Evolutionary conservation across 1,139 yeast species (phyloP), one percentile per base, ranked within the genome.

Genomic region (Zygosaccharomyces pseudobailii): DNA sequence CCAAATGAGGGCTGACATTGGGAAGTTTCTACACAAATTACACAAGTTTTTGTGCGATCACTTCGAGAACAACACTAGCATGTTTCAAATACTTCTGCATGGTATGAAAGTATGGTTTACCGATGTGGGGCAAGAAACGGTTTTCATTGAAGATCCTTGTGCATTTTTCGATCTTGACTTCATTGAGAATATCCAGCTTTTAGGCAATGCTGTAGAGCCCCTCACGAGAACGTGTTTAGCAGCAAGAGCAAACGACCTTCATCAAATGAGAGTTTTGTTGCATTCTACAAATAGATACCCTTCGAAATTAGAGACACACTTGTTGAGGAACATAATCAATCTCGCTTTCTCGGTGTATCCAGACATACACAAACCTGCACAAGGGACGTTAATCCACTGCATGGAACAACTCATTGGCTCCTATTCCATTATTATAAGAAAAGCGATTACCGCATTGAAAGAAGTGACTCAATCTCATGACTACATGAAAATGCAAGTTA

Each of bases 21-120:
- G 96, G 0, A 72, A 74, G 48, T 71, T 80, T 47, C 74, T 92
- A 46, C 95, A 87, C 59, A 71, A 73, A 5, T 69, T 87, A 19
- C 76, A 75, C 55, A 62, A 69, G 33, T 79, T 76, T 55, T 64
- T 89, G 53, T 60, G 67, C 3, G 65, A 71, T 3, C 69, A 77
- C 46, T 77, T 77, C 48, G 81, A 78, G 46, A 89, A 86, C 53
- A 85, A 87, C 53, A 78, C 87, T n/a, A 79, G 80, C 17, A 67
- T 87, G 19, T 78, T 83, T 63, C 81, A 81, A 56, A 80, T 82
- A 38, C 73, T 84, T 41, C 68, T 89, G 40, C 80, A 81, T 59
- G 84, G 84, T 2, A 65, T 85, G 46, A 82, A 85, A 56, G 80
- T 85, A 8, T 92, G 95, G 89, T 80, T 92, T 53, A 77, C 87